A percentile compares a stretch with the other conserved stretches of the same genome.
phyloP scores from a whole-genome alignment of 441 rosid genomes.

The Populus hybrid region DNA sequence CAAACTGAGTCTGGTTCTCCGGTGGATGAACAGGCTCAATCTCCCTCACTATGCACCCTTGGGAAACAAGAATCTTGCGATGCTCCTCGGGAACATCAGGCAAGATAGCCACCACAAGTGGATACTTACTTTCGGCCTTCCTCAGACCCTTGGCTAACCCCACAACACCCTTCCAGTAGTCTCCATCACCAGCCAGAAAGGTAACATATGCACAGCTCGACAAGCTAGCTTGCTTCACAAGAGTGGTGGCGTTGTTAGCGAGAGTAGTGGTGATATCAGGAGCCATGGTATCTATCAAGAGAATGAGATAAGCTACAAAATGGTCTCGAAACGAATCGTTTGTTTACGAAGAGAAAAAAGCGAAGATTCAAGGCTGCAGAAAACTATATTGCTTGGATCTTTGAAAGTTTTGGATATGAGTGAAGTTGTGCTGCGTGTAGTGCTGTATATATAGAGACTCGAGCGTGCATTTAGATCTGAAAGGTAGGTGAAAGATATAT shows the following conservation, averaged over 20 bases:
- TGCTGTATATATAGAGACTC: no score
- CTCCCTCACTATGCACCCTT: conserved; percentile 69
- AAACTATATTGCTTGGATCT: no score
- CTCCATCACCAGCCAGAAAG: conserved; percentile 73
- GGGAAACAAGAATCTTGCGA: conserved; percentile 46
- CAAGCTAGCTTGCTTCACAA: conserved; percentile 26
- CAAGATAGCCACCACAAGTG: conserved; percentile 67
- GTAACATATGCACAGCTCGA: conserved; percentile 58
- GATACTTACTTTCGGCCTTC: conserved; percentile 61
- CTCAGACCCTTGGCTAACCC: conserved; percentile 84
- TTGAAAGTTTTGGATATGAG: no score
- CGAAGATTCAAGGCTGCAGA: no score
- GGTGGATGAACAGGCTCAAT: conserved; percentile 78
- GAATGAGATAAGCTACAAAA: no score
- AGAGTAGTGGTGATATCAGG: conserved; percentile 16
- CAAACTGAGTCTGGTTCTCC: conserved; percentile 70
- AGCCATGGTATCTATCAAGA: conserved; percentile 28
- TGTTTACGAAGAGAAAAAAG: no score
- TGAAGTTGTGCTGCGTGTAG: no score
- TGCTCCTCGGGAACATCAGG: conserved; percentile 87
- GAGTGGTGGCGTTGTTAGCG: conserved; percentile 1
- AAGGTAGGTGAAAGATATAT: no score
- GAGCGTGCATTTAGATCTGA: no score
- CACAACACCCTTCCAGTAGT: conserved; percentile 81
- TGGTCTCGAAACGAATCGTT: not conserved